Base-by-base conservation (phyloP, 1,284 basidiomycete species). In the Neolentinus lepideus region DNA sequence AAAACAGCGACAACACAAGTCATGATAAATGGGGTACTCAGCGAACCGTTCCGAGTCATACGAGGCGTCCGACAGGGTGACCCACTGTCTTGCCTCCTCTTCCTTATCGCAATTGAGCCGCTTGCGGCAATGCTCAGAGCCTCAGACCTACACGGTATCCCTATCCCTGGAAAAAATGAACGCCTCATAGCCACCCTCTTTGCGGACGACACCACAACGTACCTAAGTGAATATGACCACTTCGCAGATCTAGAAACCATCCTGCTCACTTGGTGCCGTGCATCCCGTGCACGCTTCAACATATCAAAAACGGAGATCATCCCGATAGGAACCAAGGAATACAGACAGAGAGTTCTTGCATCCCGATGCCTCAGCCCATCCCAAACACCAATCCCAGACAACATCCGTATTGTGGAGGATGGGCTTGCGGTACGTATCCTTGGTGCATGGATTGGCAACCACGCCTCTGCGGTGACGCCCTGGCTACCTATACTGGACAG, bases 261-360 rank as follows among this genome's bases (percentile, higher is more conserved):
- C 0, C 62, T 72, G 0, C 36, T 62, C 0, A 53, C 29, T 2
- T 72, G 68, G 69, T 73, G 71, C 55, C 19, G n/a, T 0, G 71
- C 67, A 0, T 67, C 71, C 2, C 61, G 61, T 0, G 69, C 71
- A 0, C 65, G 64, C 22, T 74, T 74, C 55, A 74, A 75, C 57
- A 58, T 61, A 0, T 48, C 52, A 1, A 74, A 74, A 55, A 74
- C 70, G 0, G 67, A 69, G 53, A 63, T 71, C 0, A 63, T 75
- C 3, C 72, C 70, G 0, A 61, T 72, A 0, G 71, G 71, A 1
- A 31, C 43, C 3, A n/a, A 33, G 9, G 51, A 54, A 26, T 62
- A 60, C 60, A 26, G 64, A 2, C 36, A 51, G 25, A 27, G 52
- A 14, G n/a, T 58, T 25, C 38, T 56, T 14, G 14, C 19, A 43